Evolutionary conservation across 129 eudicot genomes (phyloP).

Genomic region (Mikania micrantha): DNA sequence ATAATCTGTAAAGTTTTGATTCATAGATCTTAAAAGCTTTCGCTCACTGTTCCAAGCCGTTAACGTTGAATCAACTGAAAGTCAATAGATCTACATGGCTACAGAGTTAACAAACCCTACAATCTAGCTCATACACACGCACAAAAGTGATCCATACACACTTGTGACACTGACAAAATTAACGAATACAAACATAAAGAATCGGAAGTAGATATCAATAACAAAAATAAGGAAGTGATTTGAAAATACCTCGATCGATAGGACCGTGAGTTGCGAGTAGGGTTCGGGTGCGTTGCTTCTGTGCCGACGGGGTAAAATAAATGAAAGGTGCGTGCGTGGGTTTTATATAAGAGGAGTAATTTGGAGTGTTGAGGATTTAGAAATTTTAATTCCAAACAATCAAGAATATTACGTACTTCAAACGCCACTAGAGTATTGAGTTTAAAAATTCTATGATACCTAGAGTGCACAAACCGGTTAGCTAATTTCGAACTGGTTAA

Average conservation of each 20-base stretch:
- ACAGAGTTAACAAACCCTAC: constrained; percentile 6
- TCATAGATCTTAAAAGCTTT: neutral
- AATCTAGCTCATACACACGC: no score
- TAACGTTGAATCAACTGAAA: neutral
- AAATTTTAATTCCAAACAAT: no score
- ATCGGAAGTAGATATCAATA: neutral
- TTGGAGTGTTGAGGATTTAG: no score
- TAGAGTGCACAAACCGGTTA: no score
- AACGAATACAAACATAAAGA: neutral
- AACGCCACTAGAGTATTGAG: no score
- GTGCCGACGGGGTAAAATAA: neutral
- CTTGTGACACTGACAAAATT: neutral
- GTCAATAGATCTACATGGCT: constrained; percentile 2
- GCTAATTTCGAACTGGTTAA: no score
- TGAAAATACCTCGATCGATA: constrained; percentile 4
- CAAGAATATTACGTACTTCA: no score
- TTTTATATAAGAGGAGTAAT: constrained; percentile 19
- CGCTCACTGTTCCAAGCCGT: neutral
- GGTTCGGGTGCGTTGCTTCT: neutral
- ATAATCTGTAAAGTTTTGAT: neutral
- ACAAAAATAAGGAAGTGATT: neutral
- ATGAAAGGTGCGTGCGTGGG: neutral
- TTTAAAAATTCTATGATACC: no score
- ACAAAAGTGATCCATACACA: neutral
- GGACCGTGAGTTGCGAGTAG: neutral